A percentile compares a stretch with the other conserved stretches of the same genome.
These are phyloP conservation scores for Monosporascus cannonballus DNA, from an alignment of 2,329 filamentous ascomycete species.

Conservation along the genomic window DNA sequence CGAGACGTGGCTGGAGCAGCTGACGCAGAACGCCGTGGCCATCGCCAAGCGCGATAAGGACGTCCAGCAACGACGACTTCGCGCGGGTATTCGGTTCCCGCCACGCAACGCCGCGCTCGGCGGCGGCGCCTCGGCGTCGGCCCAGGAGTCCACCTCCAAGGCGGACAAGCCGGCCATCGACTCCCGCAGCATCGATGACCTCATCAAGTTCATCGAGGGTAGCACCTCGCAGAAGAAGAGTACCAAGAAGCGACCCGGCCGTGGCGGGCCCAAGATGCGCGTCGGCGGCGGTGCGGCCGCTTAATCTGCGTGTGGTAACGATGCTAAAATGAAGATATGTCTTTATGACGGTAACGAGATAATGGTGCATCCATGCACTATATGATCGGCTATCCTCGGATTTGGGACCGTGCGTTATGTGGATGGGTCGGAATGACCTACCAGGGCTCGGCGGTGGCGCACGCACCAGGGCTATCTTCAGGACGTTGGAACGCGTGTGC, in stretches of 20 bases:
- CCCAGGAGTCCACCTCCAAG: slow-evolving; percentile 28
- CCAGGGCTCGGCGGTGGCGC: no score
- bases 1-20: slow-evolving; percentile 90
- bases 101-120: slow-evolving; percentile 57
- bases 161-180: slow-evolving; percentile 48
- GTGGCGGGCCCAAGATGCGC: slow-evolving; percentile 51
- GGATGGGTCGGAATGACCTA: no score
- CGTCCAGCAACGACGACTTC: slow-evolving; percentile 66
- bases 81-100: slow-evolving; percentile 63
- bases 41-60: slow-evolving; percentile 94
- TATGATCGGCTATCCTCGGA: no score
- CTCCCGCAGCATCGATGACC: slow-evolving; percentile 82
- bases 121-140: slow-evolving; percentile 29
- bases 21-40: slow-evolving; percentile 90
- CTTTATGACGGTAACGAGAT: no score
- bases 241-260: slow-evolving; percentile 50
- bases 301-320: no score
- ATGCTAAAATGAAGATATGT: no score
- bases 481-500: no score
- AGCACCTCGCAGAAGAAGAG: slow-evolving; percentile 45
- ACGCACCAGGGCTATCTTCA: no score
- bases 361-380: no score
- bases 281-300: slow-evolving; percentile 23
- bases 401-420: no score
- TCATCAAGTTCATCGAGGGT: slow-evolving; percentile 92